phyloP scores from a whole-genome alignment of 768 basidiomycete genomes.

The Mycena kentingensis region DNA sequence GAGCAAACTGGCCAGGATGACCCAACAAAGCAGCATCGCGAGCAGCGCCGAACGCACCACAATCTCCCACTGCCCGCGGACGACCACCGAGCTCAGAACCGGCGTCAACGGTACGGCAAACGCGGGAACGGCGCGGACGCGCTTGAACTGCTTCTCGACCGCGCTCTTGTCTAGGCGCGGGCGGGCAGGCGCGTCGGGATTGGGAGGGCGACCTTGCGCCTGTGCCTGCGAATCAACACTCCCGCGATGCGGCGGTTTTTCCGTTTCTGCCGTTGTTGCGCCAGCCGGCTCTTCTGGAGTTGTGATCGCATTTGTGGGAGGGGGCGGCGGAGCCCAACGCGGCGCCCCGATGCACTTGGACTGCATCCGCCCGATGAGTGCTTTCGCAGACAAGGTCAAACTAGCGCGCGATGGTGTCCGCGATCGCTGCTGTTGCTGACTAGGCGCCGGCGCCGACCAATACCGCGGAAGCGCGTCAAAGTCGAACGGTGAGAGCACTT shows the following conservation, averaged over 20 bases:
- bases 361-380: conserved; percentile 45
- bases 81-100: conserved; percentile 67
- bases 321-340: conserved; percentile 4
- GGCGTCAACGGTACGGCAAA: conserved; percentile 71
- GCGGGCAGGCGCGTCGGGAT: conserved; percentile 11
- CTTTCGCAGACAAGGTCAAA: conserved; percentile 25
- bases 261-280: not conserved
- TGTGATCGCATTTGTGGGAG: not conserved
- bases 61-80: conserved; percentile 86
- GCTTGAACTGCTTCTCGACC: conserved; percentile 43
- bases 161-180: conserved; percentile 21
- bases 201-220: too few relatives aligned
- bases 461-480: conserved; percentile 52
- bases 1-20: conserved; percentile 42
- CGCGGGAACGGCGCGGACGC: conserved; percentile 62
- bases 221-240: too few relatives aligned
- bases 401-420: conserved; percentile 3
- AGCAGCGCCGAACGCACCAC: conserved; percentile 60
- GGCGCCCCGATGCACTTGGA: conserved; percentile 41
- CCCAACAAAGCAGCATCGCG: conserved; percentile 48
- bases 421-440: conserved; percentile 5
- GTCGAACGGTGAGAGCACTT: conserved; percentile 46
- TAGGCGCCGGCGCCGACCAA: conserved; percentile 3
- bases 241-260: conserved; percentile 8
- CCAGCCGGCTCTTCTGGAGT: not conserved